These are phyloP conservation scores for Calonectria henricotiae DNA, from an alignment of 2,329 filamentous ascomycete species.

Conservation along the genomic window DNA sequence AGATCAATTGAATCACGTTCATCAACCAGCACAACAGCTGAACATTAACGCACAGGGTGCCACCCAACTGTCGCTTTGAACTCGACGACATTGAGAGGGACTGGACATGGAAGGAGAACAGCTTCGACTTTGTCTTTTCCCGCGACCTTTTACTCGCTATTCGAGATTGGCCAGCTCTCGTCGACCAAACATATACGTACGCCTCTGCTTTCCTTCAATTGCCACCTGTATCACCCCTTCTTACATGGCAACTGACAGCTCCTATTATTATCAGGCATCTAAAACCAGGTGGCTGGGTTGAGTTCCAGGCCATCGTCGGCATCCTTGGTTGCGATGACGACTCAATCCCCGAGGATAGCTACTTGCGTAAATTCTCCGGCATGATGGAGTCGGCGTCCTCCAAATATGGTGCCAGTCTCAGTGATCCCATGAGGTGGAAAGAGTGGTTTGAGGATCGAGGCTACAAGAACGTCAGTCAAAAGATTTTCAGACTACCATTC, in stretches of 20 bases:
- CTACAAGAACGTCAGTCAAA: slow-evolving; percentile 66
- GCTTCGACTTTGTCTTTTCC: slow-evolving; percentile 57
- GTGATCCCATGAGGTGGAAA: slow-evolving; percentile 51
- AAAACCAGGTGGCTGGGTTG: slow-evolving; percentile 42
- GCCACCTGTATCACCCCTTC: no score
- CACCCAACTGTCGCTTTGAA: slow-evolving; percentile 59
- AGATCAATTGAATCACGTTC: neutral
- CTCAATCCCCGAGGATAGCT: slow-evolving; percentile 46
- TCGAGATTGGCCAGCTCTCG: slow-evolving; percentile 54
- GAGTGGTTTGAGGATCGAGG: slow-evolving; percentile 65
- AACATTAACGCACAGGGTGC: slow-evolving; percentile 53
- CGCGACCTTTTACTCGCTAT: slow-evolving; percentile 54
- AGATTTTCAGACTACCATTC: slow-evolving; percentile 64
- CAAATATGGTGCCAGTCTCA: slow-evolving; percentile 53
- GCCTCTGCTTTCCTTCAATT: neutral
- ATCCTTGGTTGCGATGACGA: slow-evolving; percentile 47
- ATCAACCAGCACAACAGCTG: neutral
- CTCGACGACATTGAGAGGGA: slow-evolving; percentile 58
- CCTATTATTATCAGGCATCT: slow-evolving; percentile 32
- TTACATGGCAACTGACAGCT: neutral
- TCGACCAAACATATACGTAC: slow-evolving; percentile 58
- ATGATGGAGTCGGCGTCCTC: slow-evolving; percentile 53
- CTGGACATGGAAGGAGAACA: slow-evolving; percentile 59
- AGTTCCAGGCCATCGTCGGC: slow-evolving; percentile 48
- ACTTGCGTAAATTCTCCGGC: slow-evolving; percentile 48